Percentiles rank a stretch among this genome's conserved stretches.
Conservation (phyloP, 164 flowering plant species). For the Chimonanthus salicifolius region DNA sequence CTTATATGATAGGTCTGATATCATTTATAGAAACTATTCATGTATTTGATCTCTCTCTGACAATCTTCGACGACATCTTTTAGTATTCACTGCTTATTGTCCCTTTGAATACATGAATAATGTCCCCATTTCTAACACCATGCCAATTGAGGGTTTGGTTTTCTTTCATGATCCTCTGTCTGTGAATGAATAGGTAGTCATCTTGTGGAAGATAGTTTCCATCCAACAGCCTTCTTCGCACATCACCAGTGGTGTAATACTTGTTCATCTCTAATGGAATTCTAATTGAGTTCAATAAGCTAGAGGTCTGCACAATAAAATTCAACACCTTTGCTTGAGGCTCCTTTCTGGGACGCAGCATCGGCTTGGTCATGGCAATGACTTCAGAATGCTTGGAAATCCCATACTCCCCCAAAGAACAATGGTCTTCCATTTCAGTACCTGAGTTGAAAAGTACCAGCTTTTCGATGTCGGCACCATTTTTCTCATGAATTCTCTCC, state of each 20-base stretch:
- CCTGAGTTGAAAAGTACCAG: slow-evolving; percentile 44
- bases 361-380: slow-evolving; percentile 32
- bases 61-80: too few species aligned
- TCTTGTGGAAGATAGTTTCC: slow-evolving; percentile 50
- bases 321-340: slow-evolving; percentile 32
- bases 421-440: slow-evolving; percentile 46
- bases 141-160: slow-evolving; percentile 67
- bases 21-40: too few species aligned
- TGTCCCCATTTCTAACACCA: slow-evolving; percentile 76
- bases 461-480: slow-evolving; percentile 50
- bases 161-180: slow-evolving; percentile 74
- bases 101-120: slow-evolving; percentile 44
- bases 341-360: slow-evolving; percentile 22
- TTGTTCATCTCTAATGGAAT: slow-evolving; percentile 62
- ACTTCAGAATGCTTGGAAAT: slow-evolving; percentile 50
- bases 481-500: slow-evolving; percentile 65
- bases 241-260: slow-evolving; percentile 38
- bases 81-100: too few species aligned
- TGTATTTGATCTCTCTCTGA: too few species aligned
- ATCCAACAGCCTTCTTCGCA: slow-evolving; percentile 42
- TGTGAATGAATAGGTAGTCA: slow-evolving; percentile 84
- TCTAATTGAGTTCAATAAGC: slow-evolving; percentile 45
- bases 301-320: slow-evolving; percentile 53
- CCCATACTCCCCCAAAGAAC: slow-evolving; percentile 61
- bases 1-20: too few species aligned